Conservation (phyloP, 306 rosid genomes). For the Vachellia pachyceras region DNA sequence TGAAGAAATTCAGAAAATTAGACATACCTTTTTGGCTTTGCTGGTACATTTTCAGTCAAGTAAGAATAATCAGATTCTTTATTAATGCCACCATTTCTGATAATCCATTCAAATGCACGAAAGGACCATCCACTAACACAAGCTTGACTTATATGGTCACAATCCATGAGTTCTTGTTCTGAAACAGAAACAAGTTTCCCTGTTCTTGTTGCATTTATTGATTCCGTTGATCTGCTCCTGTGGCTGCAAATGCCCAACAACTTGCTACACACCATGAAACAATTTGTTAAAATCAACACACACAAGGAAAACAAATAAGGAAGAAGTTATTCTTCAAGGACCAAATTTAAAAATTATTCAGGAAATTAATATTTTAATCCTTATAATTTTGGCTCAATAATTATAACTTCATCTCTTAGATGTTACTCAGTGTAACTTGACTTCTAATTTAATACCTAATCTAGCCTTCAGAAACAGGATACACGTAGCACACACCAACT, state of each 20-base stretch:
- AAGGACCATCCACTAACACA: not conserved
- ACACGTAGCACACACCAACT: no score
- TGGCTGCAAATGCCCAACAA: slow-evolving; percentile 61
- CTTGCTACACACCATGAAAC: slow-evolving; percentile 39
- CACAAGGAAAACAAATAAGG: no score
- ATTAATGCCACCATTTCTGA: not conserved
- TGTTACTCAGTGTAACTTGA: no score
- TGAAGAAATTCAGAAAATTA: no score
- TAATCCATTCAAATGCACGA: not conserved
- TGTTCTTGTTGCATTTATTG: slow-evolving; percentile 50
- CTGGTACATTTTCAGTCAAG: not conserved
- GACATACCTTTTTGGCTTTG: not conserved
- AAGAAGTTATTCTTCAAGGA: no score
- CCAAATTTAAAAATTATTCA: no score
- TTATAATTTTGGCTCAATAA: no score
- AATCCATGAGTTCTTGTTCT: slow-evolving; percentile 51
- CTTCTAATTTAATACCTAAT: no score
- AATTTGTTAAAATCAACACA: no score
- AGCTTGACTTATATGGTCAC: not conserved
- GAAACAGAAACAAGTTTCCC: slow-evolving; percentile 57
- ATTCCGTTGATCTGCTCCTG: slow-evolving; percentile 59
- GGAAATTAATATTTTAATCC: no score
- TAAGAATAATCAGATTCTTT: not conserved
- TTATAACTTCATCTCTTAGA: no score
- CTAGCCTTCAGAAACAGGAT: no score